phyloP scores from a whole-genome alignment of 495 filamentous ascomycete species.

The Neurospora sp. region DNA sequence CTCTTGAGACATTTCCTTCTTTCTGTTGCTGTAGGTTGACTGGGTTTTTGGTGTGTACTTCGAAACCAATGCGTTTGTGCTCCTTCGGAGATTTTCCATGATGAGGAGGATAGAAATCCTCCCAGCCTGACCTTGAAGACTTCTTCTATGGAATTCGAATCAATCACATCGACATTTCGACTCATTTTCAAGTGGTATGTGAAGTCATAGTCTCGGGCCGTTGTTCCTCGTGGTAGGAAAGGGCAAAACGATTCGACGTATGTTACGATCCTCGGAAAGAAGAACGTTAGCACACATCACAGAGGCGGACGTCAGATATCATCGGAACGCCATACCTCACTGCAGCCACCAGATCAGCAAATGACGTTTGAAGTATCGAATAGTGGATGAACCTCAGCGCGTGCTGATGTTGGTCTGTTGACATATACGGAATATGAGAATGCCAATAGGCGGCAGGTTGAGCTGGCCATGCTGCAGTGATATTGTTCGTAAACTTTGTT shows the following conservation, averaged over 20 bases:
- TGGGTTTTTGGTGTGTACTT: not conserved
- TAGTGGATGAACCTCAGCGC: not conserved
- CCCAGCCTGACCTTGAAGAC: not conserved
- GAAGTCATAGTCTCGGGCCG: not conserved
- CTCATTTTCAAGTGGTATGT: not conserved
- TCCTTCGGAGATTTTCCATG: not conserved
- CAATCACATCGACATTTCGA: slow-evolving; percentile 5
- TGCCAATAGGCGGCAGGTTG: not conserved
- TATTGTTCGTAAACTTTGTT: not conserved
- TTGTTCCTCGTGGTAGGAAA: not conserved
- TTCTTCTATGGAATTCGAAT: not conserved
- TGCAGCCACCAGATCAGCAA: not conserved
- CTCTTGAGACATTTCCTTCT: not conserved
- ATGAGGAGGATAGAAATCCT: not conserved
- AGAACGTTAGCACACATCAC: not conserved
- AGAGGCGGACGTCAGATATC: not conserved
- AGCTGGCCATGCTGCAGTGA: not conserved
- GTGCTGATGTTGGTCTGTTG: not conserved
- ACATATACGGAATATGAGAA: not conserved
- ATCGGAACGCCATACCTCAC: not conserved
- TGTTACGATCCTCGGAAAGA: not conserved
- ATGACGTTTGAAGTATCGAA: not conserved
- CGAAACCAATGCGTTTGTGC: not conserved
- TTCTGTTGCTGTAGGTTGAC: not conserved
- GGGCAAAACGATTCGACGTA: not conserved